Base-by-base conservation (phyloP, 208 protist genomes). In the Angomonas ambiguus region DNA sequence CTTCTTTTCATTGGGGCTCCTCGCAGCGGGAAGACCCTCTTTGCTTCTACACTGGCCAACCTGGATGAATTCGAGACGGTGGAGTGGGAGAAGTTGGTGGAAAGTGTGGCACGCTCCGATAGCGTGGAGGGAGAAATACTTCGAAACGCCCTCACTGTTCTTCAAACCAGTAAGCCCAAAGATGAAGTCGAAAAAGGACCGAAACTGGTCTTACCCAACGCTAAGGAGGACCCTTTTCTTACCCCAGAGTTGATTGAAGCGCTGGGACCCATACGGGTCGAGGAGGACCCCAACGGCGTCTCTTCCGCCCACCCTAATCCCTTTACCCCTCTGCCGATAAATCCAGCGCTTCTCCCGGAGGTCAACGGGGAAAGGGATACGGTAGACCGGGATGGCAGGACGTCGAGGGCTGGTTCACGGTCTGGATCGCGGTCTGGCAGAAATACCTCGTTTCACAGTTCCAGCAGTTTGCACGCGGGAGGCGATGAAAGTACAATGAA, bases 1-100 rank as follows among this genome's bases (percentile, higher is more conserved):
- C 41, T 96, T 13, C 51, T 98, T 18, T 33, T 98, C 51, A 66
- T 86, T 16, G 92, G 92, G 0, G 89, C 92, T 5, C 85, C 92
- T 18, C 71, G 80, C 53, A 77, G 83, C 22, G 89, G 87, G 4
- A 95, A 95, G 66, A 86, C 87, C 8, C 83, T 76, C 2, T 69
- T 93, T 51, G 77, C 85, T 24, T 35, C 38, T 35, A 57, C 62
- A 51, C 77, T 96, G 28, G 22, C 64, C 20, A 8, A 77, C 25
- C 51, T 58, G 56, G 48, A 68, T 28, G 66, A 49, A 13, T 73
- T 75, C 45, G 56, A 51, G 51, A 34, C 62, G 16, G 55, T 94
- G 0, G 73, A 89, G 33, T 51, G 91, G 2, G 77, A 93, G 57
- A 66, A 73, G 18, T 73, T 94, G 51, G 53, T 93, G 16, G 57